Base-by-base conservation (phyloP, 2,329 filamentous ascomycete species). In the Cercospora berteroae region DNA sequence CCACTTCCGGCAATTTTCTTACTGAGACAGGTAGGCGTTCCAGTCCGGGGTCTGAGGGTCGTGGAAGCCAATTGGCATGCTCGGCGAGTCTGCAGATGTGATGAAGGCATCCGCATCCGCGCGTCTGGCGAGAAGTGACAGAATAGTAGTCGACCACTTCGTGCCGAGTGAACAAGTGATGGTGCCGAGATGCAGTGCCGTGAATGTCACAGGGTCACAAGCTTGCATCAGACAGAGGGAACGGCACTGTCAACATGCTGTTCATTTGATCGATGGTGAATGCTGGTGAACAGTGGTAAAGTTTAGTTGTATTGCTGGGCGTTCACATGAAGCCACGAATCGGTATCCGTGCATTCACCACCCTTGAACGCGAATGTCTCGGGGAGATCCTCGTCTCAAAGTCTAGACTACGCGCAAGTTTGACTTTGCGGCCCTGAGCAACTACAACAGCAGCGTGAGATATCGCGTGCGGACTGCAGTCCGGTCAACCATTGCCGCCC, bases 401-500 rank as follows among this genome's bases (percentile, higher is more conserved):
- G 18, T 25, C 44, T 50, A 50, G 44, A 50, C 44, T 50, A 23
- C 44, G 44, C 44, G 10, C 20, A 23, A 6, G 9, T 50, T 50
- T 50, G 44, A 50, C 44, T 50, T 50, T 50, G 44, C 44, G 20
- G 44, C 44, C 20, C 44, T 23, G 36, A 16, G n/a, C 16, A 42
- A 42, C 36, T 42, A 42, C 44, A 50, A 50, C 44, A 50, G 20
- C 18, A 50, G 44, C 10, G 12, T 23, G 44, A 50, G 44, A 20
- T 50, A 29, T 57, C 27, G 52, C 52, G n/a, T 57, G 27, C 36
- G 58, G 58, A 60, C 58, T 60, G 58, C 25, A 25, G 58, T 42
- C 58, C 58, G 58, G 9, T 60, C 58, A 10, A 42, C 9, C 25
- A 48, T 60, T 48, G 33, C 36, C 33, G 33, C 16, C 33, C 58